These are phyloP conservation scores for Pseudogymnoascus sp. DNA, from an alignment of 2,329 filamentous ascomycete species.

Conservation along the genomic window DNA sequence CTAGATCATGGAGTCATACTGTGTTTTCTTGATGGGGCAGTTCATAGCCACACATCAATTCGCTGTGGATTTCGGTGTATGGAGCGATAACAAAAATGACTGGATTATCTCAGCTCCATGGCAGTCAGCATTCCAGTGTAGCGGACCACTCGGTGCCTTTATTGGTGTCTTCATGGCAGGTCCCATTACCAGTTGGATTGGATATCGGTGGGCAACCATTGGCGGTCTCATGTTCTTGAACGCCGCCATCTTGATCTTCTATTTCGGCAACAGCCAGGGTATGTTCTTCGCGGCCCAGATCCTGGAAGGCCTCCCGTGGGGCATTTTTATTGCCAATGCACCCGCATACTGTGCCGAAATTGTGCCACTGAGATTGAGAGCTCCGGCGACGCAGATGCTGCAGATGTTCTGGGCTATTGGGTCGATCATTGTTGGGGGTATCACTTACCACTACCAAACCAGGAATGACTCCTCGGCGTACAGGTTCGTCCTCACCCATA, in stretches of 20 bases:
- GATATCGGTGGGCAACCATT: conserved; percentile 55
- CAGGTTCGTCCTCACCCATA: conserved; percentile 32
- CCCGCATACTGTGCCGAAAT: conserved; percentile 35
- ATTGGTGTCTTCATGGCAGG: conserved; percentile 54
- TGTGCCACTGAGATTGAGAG: conserved; percentile 50
- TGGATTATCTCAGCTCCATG: conserved; percentile 44
- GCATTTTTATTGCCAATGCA: conserved; percentile 38
- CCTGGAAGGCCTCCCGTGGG: conserved; percentile 47
- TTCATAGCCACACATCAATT: conserved; percentile 49
- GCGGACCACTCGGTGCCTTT: conserved; percentile 51
- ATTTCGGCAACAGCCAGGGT: conserved; percentile 33
- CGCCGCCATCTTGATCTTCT: conserved; percentile 33
- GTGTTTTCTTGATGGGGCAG: conserved; percentile 53
- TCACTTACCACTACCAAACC: conserved; percentile 48
- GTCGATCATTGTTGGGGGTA: conserved; percentile 50
- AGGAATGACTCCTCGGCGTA: conserved; percentile 31
- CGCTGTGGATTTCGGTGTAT: conserved; percentile 39
- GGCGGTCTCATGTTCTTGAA: conserved; percentile 49
- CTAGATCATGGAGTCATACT: conserved; percentile 38
- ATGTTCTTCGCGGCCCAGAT: conserved; percentile 48
- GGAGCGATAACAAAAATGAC: conserved; percentile 18
- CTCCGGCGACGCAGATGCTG: conserved; percentile 53
- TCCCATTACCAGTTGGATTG: conserved; percentile 51
- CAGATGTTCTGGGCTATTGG: conserved; percentile 63
- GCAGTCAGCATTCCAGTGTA: conserved; percentile 51